Evolutionary conservation across 805 yeast genomes (phyloP).

Genomic region (Yamadazyma sp.): DNA sequence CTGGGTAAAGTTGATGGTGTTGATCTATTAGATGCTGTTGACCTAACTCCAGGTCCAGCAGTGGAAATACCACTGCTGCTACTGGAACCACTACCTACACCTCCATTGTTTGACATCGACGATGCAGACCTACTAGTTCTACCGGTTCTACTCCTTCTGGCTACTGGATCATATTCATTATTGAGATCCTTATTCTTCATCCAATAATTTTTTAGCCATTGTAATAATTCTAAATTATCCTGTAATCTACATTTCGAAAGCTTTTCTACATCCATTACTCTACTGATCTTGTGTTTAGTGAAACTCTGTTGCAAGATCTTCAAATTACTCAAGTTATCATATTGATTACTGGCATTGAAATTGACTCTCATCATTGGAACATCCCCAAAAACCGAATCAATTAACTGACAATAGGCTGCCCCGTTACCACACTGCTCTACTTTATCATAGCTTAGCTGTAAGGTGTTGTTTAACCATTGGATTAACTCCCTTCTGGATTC

Average conservation of each 20-base stretch:
- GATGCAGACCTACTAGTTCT: constrained; percentile 4
- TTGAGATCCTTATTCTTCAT: constrained; percentile 65
- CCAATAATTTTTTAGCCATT: constrained; percentile 89
- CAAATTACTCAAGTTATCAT: constrained; percentile 76
- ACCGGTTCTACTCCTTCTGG: constrained; percentile 19
- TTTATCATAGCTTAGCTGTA: constrained; percentile 63
- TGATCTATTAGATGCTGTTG: not conserved
- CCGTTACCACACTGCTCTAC: constrained; percentile 96
- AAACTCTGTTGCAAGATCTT: constrained; percentile 85
- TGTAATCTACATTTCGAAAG: constrained; percentile 86
- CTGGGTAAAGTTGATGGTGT: constrained; percentile 6
- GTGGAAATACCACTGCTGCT: constrained; percentile 16
- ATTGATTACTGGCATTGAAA: constrained; percentile 67
- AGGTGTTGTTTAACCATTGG: constrained; percentile 76
- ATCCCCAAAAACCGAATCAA: constrained; percentile 82
- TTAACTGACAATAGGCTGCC: constrained; percentile 88
- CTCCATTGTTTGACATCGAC: constrained; percentile 1
- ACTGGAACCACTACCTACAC: constrained; percentile 4
- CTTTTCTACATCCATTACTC: constrained; percentile 75
- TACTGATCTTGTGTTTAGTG: constrained; percentile 63
- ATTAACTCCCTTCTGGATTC: constrained; percentile 83
- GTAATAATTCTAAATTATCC: constrained; percentile 90
- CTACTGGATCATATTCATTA: constrained; percentile 57
- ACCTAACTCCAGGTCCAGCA: constrained; percentile 4
- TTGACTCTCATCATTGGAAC: constrained; percentile 78